phyloP scores from a whole-genome alignment of 2,329 filamentous ascomycete genomes.

The Ophiostoma himal-ulmi region DNA sequence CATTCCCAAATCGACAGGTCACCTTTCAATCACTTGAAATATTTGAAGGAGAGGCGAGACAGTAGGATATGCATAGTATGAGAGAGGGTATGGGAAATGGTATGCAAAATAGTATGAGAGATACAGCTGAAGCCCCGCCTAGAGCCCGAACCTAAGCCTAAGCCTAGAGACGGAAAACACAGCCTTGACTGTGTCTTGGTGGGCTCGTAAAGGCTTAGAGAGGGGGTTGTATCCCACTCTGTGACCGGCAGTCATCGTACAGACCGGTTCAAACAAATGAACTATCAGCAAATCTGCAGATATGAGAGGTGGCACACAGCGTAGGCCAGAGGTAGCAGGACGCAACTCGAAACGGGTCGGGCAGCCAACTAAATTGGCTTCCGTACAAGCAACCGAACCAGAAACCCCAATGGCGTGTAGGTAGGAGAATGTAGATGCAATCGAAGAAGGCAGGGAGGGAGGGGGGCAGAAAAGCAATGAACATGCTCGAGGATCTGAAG shows the following conservation, averaged over 20 bases:
- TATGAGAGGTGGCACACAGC: not conserved
- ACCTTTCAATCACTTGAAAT: slow-evolving; percentile 6
- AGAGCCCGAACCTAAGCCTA: not conserved
- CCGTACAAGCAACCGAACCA: not conserved
- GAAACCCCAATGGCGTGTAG: not conserved
- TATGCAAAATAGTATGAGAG: not conserved
- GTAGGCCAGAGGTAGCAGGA: not conserved
- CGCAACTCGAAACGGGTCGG: not conserved
- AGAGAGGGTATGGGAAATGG: not conserved
- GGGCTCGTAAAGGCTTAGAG: not conserved
- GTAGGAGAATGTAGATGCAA: not conserved
- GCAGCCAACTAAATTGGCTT: slow-evolving; percentile 1
- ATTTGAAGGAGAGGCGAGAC: not conserved
- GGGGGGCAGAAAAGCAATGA: not conserved
- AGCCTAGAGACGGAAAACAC: not conserved
- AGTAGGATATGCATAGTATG: not conserved
- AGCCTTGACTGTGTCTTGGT: not conserved
- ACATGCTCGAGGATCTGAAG: not conserved
- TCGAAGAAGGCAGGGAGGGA: not conserved
- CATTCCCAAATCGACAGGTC: slow-evolving; percentile 13
- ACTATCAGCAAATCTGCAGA: not conserved
- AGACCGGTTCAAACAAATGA: not conserved
- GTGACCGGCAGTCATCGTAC: not conserved
- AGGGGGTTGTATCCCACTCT: slow-evolving; percentile 2
- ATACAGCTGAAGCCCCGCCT: slow-evolving; percentile 6